Percentiles rank a stretch among this genome's conserved stretches.
Conservation (phyloP, 1,139 yeast genomes). For the Zygotorulaspora mrakii region DNA sequence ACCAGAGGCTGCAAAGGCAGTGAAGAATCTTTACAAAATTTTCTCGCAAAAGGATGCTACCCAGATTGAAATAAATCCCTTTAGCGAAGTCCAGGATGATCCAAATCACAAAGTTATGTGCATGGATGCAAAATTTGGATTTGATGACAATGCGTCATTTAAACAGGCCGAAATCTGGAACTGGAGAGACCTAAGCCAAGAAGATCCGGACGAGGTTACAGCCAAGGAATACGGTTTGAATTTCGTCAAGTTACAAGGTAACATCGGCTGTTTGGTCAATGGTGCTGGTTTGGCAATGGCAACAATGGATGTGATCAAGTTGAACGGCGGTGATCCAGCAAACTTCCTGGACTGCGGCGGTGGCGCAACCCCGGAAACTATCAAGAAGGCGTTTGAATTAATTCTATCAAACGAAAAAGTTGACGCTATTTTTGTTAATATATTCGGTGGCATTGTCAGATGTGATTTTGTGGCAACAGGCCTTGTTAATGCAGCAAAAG, state of each 20-base stretch:
- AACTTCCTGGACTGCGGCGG: constrained; percentile 99
- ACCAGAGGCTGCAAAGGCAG: constrained; percentile 82
- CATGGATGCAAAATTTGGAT: constrained; percentile 98
- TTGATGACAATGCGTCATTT: constrained; percentile 93
- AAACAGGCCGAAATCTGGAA: constrained; percentile 92
- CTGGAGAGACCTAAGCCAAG: constrained; percentile 97
- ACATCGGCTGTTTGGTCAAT: constrained; percentile 96
- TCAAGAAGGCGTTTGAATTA: constrained; percentile 93
- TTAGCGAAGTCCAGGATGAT: constrained; percentile 70
- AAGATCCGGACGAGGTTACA: constrained; percentile 94
- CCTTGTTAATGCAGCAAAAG: constrained; percentile 87
- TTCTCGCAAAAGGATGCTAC: constrained; percentile 92
- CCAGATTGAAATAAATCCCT: constrained; percentile 97
- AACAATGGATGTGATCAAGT: constrained; percentile 97
- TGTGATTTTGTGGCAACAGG: constrained; percentile 99
- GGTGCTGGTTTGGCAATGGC: constrained; percentile 99
- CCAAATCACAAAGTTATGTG: constrained; percentile 72
- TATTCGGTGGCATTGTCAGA: constrained; percentile 98
- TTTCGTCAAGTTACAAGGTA: constrained; percentile 96
- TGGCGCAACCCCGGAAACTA: constrained; percentile 98
- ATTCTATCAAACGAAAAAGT: constrained; percentile 87
- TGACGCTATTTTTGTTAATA: constrained; percentile 94
- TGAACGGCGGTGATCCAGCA: constrained; percentile 98
- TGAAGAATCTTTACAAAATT: constrained; percentile 82
- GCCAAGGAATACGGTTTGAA: constrained; percentile 89